phyloP scores from a whole-genome alignment of 257 asterid genomes.

The Solanum ossicruentum region DNA sequence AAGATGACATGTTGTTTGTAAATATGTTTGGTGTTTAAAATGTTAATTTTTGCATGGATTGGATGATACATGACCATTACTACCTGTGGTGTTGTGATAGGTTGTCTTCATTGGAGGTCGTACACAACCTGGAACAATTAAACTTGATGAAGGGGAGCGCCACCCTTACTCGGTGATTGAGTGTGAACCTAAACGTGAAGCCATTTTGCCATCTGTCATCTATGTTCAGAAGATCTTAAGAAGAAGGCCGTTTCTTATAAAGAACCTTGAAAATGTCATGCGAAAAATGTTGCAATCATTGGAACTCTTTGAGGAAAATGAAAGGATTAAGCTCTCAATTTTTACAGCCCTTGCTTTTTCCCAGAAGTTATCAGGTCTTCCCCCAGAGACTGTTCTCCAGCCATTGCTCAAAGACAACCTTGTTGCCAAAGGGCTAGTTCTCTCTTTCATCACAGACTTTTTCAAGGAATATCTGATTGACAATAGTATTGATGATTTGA shows the following conservation, averaged over 20 bases:
- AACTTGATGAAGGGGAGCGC: constrained; percentile 96
- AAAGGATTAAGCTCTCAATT: constrained; percentile 93
- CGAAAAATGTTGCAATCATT: constrained; percentile 78
- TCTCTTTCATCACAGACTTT: constrained; percentile 82
- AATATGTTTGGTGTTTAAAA: background rate
- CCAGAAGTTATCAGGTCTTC: constrained; percentile 95
- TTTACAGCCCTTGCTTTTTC: constrained; percentile 99
- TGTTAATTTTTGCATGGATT: background rate
- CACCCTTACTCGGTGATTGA: constrained; percentile 89
- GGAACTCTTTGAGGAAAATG: constrained; percentile 93
- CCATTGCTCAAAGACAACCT: constrained; percentile 98
- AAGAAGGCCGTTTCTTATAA: constrained; percentile 87
- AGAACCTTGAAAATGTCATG: constrained; percentile 99
- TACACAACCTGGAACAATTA: constrained; percentile 95
- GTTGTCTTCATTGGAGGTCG: constrained; percentile 91
- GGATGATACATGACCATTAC: background rate
- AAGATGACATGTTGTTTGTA: background rate
- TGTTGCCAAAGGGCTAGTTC: constrained; percentile 93
- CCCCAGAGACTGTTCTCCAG: constrained; percentile 94
- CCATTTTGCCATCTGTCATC: constrained; percentile 79
- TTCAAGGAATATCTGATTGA: constrained; percentile 95
- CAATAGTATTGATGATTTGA: constrained; percentile 93
- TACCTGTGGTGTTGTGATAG: constrained; percentile 23
- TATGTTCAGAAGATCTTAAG: constrained; percentile 83
- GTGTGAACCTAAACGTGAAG: constrained; percentile 73